Evolutionary conservation across 176 grass and related monocot species (phyloP), one percentile per base, ranked within the genome.

Genomic region (Triticum timopheevii): DNA sequence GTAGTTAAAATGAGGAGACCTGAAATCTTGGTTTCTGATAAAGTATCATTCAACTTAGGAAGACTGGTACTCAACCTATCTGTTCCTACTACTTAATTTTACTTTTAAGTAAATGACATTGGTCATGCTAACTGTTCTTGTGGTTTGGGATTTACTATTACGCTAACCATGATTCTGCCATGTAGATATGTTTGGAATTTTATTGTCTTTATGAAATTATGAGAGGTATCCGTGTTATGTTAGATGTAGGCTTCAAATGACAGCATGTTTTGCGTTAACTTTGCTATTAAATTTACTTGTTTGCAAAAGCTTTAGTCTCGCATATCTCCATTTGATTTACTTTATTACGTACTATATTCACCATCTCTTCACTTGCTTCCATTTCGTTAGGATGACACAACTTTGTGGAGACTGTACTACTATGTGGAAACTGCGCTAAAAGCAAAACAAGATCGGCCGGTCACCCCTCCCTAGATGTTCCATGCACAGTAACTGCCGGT

Each of bases 341-440:
- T 16, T n/a, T 73, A 25, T 66, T 59, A 28, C 39, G 10, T 47
- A 39, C n/a, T 17, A 49, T 71, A 68, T 77, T 73, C 30, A 45
- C 7, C 8, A 49, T 74, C 31, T 30, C 13, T 24, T 86, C 75
- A 75, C 35, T 76, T 58, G 16, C 77, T 65, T 80, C 54, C 31
- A 4, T 77, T 73, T 88, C 40, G 15, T 83, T 84, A 98, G 92
- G 93, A 95, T 86, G 76, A 90, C 86, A 84, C 67, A 4, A 92
- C 88, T 77, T 82, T 98, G 50, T 92, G 92, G 96, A 95, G 93
- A 74, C 76, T 95, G 44, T 91, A 91, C 66, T 94, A 86, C 90
- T 85, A 89, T 71, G 93, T 95, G 6, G 88, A 98, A 85, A 84
- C 56, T 7, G 74, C 76, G 66, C 69, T 87, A 50, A 83, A 86